These are phyloP conservation scores for Colletotrichum brevisporum DNA, from an alignment of 2,329 filamentous ascomycete genomes.

Conservation along the genomic window DNA sequence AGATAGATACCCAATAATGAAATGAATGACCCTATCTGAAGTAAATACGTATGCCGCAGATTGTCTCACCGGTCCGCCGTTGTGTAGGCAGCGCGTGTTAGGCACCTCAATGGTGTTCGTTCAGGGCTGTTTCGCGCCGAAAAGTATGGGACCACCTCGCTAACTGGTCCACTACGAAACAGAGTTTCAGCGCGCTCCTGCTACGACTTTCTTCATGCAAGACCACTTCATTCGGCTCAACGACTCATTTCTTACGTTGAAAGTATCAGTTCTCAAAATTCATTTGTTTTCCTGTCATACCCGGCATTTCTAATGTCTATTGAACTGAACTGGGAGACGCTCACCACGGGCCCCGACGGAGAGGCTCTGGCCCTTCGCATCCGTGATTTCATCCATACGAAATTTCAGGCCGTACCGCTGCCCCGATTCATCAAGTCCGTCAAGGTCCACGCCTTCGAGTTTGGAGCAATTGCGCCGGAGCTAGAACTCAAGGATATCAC, in stretches of 20 bases:
- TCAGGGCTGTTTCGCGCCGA: too few relatives aligned
- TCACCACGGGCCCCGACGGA: slow-evolving; percentile 91
- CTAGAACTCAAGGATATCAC: slow-evolving; percentile 97
- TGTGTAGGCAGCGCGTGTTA: too few relatives aligned
- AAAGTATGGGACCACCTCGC: too few relatives aligned
- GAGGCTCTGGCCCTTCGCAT: slow-evolving; percentile 87
- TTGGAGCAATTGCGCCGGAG: slow-evolving; percentile 85
- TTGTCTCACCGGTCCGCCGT: too few relatives aligned
- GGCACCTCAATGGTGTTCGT: neutral
- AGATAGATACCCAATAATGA: slow-evolving; percentile 38
- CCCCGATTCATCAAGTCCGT: slow-evolving; percentile 98
- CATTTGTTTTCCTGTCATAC: neutral
- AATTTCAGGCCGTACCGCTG: slow-evolving; percentile 91
- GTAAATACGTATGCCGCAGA: too few relatives aligned
- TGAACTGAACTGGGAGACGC: slow-evolving; percentile 95
- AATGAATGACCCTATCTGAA: slow-evolving; percentile 6
- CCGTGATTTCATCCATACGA: slow-evolving; percentile 93
- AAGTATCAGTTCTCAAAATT: neutral
- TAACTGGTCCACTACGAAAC: slow-evolving; percentile 7
- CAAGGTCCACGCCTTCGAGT: slow-evolving; percentile 93
- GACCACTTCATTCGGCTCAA: too few relatives aligned
- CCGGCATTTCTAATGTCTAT: slow-evolving; percentile 80
- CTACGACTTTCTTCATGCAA: too few relatives aligned
- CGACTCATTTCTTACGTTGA: too few relatives aligned
- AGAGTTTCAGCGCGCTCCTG: neutral